These are phyloP conservation scores for Posidonia australis DNA, from an alignment of 106 monocot genomes.

Conservation along the genomic window DNA sequence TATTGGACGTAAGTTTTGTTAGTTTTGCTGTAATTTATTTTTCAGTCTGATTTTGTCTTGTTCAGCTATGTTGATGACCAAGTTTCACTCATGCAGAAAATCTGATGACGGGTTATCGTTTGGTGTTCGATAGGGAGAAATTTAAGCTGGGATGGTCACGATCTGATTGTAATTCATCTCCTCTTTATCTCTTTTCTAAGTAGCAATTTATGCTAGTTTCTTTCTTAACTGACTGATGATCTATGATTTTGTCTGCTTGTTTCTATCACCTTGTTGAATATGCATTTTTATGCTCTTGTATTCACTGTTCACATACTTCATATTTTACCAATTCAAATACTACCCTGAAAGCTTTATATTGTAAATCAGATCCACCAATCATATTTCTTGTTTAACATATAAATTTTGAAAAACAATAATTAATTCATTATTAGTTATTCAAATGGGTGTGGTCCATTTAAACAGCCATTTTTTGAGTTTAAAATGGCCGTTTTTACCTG, in stretches of 20 bases:
- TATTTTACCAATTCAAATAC: no score
- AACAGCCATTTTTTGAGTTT: no score
- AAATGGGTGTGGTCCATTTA: no score
- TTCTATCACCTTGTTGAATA: background rate
- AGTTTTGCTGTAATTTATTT: background rate
- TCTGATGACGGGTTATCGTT: slow-evolving; percentile 70
- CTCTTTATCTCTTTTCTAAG: background rate
- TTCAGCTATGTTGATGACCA: background rate
- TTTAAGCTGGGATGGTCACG: slow-evolving; percentile 87
- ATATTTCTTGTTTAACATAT: no score
- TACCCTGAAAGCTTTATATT: no score
- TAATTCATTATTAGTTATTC: no score
- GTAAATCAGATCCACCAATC: no score
- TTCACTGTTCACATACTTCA: no score
- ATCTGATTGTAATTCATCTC: slow-evolving; percentile 63
- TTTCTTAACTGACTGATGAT: no score
- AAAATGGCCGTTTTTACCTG: no score
- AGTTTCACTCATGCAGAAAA: slow-evolving; percentile 48
- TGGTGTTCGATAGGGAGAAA: slow-evolving; percentile 88
- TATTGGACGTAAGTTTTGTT: slow-evolving; percentile 73
- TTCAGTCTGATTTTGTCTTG: background rate
- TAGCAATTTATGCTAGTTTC: background rate
- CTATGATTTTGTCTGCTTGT: background rate
- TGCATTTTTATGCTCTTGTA: background rate
- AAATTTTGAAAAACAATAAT: no score